Conservation (phyloP, 306 rosid species). For the Boehmeria nivea region DNA sequence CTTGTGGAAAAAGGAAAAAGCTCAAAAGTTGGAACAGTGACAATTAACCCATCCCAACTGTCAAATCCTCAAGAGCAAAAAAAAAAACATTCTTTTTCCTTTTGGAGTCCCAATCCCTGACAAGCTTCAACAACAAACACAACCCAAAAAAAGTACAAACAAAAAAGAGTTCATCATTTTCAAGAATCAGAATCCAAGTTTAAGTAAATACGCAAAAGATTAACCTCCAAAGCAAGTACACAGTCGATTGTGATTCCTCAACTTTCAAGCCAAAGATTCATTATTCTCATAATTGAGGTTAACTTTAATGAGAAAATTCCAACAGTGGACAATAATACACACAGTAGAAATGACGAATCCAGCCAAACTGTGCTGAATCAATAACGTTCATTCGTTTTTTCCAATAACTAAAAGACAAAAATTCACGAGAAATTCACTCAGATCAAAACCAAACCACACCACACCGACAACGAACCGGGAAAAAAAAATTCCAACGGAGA, state of each 20-base stretch:
- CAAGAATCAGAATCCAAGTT: neutral
- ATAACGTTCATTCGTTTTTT: neutral
- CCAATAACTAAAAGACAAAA: neutral
- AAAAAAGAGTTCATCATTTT: neutral
- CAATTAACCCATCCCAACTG: too few species aligned
- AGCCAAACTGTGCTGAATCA: neutral
- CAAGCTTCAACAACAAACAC: too few species aligned
- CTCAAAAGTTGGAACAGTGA: neutral
- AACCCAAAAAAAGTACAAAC: neutral
- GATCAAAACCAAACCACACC: constrained; percentile 3
- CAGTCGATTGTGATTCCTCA: neutral
- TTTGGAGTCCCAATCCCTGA: too few species aligned
- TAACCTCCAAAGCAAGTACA: neutral
- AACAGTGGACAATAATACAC: neutral
- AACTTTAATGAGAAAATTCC: constrained; percentile 2
- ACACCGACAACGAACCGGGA: neutral
- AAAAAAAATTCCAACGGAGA: neutral
- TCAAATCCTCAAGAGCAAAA: too few species aligned
- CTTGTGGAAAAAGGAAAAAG: neutral
- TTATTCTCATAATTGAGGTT: neutral
- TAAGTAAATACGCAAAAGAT: too few species aligned
- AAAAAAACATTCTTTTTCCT: too few species aligned
- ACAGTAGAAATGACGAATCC: constrained; percentile 1
- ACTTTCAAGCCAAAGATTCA: neutral
- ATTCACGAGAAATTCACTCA: neutral